Base-by-base conservation (phyloP, 768 basidiomycete species). In the Mycena vulgaris region DNA sequence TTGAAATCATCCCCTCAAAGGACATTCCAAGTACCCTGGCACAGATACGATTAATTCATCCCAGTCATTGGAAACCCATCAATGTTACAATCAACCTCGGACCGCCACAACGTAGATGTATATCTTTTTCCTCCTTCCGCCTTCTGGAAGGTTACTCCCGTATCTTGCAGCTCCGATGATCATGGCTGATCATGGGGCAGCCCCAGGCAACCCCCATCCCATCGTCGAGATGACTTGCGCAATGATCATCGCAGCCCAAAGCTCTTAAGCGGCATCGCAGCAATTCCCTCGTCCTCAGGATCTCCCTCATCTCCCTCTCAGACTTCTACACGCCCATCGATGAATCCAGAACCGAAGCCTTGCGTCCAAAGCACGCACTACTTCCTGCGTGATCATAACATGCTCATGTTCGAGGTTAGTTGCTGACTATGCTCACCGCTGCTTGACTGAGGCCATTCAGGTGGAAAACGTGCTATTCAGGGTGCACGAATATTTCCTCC, bases 401-500 rank as follows among this genome's bases (percentile, higher is more conserved):
- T 73, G 72, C 68, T 73, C 51, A 70, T 73, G 23, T 73, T 73
- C 61, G 68, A 73, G 62, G 72, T 70, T 0, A 6, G 61, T 48
- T 17, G 0, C 0, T 25, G 30, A 16, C 9, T 14, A 28, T n/a
- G n/a, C 19, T 23, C 27, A 5, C 23, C 1, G 1, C 27, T 28
- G 35, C 6, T 17, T 40, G 19, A 11, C 60, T 66, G n/a, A 61
- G 27, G 7, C 4, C 11, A 6, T 11, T 14, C 64, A 84, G 83
- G 82, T 81, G 1, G 79, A 83, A 61, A 73, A 76, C 31, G 73
- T 75, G 1, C 66, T 83, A 33, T 84, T 81, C 74, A 78, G 78
- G 25, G 80, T 82, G 5, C 82, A 83, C 61, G 75, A 77, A 5
- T 80, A 81, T 66, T 79, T 83, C 64, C 69, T 83, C 28, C 75